These are phyloP conservation scores for Auricularia heimuer DNA, from an alignment of 768 basidiomycete genomes.

Conservation along the genomic window DNA sequence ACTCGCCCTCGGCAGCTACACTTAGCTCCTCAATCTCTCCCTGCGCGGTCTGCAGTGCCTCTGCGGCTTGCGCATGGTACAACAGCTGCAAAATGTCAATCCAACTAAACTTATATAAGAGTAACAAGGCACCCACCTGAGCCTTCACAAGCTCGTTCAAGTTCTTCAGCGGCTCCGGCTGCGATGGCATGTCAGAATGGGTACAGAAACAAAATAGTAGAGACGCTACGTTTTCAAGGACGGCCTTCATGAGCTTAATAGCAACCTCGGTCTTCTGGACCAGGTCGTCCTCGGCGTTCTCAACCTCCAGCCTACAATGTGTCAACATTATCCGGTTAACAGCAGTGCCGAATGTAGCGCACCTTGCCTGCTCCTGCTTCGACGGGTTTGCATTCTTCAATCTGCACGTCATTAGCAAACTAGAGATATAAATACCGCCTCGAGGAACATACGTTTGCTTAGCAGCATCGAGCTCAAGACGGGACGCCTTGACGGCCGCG, in stretches of 20 bases:
- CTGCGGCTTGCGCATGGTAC: slow-evolving; percentile 68
- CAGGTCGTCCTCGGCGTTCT: slow-evolving; percentile 90
- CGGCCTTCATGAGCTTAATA: slow-evolving; percentile 95
- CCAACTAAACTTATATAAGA: no score
- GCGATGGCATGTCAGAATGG: slow-evolving; percentile 27
- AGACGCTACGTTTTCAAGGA: slow-evolving; percentile 62
- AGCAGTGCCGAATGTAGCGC: slow-evolving; percentile 1
- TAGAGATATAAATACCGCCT: background rate
- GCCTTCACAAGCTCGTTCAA: slow-evolving; percentile 87
- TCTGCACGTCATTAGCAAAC: slow-evolving; percentile 26
- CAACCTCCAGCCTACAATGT: slow-evolving; percentile 54
- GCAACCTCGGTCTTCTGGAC: slow-evolving; percentile 98
- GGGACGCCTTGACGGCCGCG: slow-evolving; percentile 65
- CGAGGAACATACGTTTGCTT: slow-evolving; percentile 61
- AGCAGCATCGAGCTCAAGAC: slow-evolving; percentile 84
- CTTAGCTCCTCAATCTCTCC: slow-evolving; percentile 90
- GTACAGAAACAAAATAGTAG: background rate
- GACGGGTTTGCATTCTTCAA: slow-evolving; percentile 67
- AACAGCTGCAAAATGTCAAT: slow-evolving; percentile 37
- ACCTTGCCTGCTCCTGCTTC: slow-evolving; percentile 81
- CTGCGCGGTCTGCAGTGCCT: slow-evolving; percentile 70
- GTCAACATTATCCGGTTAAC: background rate
- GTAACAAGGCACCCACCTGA: slow-evolving; percentile 35
- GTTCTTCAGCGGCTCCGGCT: slow-evolving; percentile 89
- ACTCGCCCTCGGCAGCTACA: slow-evolving; percentile 90